Evolutionary conservation across 768 basidiomycete genomes (phyloP), one percentile per base, ranked within the genome.

Genomic region (Panus rudis): DNA sequence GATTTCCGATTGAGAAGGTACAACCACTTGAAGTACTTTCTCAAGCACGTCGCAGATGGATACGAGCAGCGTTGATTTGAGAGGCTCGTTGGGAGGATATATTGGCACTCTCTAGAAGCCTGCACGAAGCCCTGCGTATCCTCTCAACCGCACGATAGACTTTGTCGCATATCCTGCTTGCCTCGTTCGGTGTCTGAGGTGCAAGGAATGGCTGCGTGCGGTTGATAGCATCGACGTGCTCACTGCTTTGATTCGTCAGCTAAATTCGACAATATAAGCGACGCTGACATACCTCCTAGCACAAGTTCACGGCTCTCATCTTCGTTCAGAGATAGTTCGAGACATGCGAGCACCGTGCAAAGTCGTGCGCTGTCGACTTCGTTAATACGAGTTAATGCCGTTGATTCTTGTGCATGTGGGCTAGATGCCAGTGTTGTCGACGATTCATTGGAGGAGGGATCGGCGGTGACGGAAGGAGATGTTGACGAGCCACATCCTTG

Each of bases 131-230:
- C 40, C 79, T 69, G 16, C 81, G 68, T 12, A 80, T 52, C 39
- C 76, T 66, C 55, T 84, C 84, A 10, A 86, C 48, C 0, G 78
- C 74, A 20, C 81, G 71, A 39, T 76, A 73, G 12, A 81, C 61
- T 57, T 84, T 86, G 17, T 65, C 69, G 41, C 16, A 65, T 31
- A 17, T 72, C 69, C n/a, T 65, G 63, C 32, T 64, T 60, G 19
- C 47, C 41, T 21, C 52, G 28, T 38, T 47, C 35, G 7, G n/a
- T n/a, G n/a, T n/a, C n/a, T n/a, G n/a, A n/a, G n/a, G n/a, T n/a
- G n/a, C n/a, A n/a, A n/a, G n/a, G n/a, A n/a, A n/a, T n/a, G n/a
- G n/a, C n/a, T n/a, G n/a, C n/a, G n/a, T n/a, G n/a, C n/a, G n/a
- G n/a, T n/a, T n/a, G n/a, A n/a, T n/a, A n/a, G n/a, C n/a, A n/a